Percentiles rank a stretch among this genome's conserved stretches.
These are phyloP conservation scores for Cercospora janseana DNA, from an alignment of 2,329 filamentous ascomycete species.

Conservation along the genomic window DNA sequence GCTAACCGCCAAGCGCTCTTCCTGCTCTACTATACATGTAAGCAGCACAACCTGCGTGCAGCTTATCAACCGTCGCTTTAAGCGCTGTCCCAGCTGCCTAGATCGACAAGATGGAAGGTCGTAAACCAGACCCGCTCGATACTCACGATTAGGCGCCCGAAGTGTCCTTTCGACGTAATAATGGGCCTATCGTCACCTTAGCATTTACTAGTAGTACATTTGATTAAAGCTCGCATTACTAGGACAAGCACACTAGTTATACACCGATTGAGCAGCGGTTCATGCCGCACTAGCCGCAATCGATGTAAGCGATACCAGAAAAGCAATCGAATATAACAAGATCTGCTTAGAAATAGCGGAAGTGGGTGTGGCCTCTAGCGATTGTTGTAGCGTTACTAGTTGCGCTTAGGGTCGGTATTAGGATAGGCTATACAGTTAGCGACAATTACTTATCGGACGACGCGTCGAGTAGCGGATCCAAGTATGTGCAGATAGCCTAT, in stretches of 20 bases:
- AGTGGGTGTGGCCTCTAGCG: slow-evolving; percentile 14
- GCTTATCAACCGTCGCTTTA: background rate
- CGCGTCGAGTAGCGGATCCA: background rate
- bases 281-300: slow-evolving; percentile 9
- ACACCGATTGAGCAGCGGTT: slow-evolving; percentile 4
- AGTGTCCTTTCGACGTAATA: slow-evolving; percentile 9
- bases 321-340: background rate
- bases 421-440: slow-evolving; percentile 14
- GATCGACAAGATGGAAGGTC: background rate
- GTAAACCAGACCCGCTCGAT: slow-evolving; percentile 2
- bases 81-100: background rate
- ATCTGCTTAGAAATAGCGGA: background rate
- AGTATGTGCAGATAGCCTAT: background rate
- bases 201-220: slow-evolving; percentile 1
- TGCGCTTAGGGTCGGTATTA: slow-evolving; percentile 11
- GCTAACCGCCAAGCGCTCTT: slow-evolving; percentile 1
- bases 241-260: slow-evolving; percentile 3
- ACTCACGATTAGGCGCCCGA: slow-evolving; percentile 10
- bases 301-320: background rate
- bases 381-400: slow-evolving; percentile 1
- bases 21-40: background rate
- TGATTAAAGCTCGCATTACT: slow-evolving; percentile 5
- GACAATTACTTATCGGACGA: slow-evolving; percentile 8
- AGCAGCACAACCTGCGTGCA: background rate
- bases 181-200: slow-evolving; percentile 10